These are phyloP conservation scores for Hanseniaspora valbyensis DNA, from an alignment of 805 yeast genomes.

Conservation along the genomic window DNA sequence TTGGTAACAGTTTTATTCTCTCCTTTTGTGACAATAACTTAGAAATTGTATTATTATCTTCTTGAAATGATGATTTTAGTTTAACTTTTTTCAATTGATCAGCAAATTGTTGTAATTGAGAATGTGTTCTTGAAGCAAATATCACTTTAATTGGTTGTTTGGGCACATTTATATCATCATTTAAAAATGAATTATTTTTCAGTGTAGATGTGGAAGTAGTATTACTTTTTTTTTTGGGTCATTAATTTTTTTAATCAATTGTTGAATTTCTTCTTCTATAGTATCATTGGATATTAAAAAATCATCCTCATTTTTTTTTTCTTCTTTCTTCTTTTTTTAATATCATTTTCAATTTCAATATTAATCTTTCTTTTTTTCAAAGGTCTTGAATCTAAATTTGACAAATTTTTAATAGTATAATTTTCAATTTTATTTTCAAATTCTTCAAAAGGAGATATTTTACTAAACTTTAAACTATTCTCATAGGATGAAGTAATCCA, in stretches of 20 bases:
- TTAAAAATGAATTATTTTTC: no score
- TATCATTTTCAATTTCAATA: constrained; percentile 23
- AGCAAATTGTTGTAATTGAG: constrained; percentile 73
- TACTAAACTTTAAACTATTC: constrained; percentile 23
- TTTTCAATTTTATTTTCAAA: constrained; percentile 32
- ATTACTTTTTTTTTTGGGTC: constrained; percentile 18
- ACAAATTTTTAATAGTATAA: constrained; percentile 18
- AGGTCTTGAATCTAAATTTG: constrained; percentile 11
- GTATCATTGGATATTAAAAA: constrained; percentile 25
- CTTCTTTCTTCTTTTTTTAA: constrained; percentile 19
- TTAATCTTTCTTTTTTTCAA: constrained; percentile 19
- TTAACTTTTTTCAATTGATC: constrained; percentile 53
- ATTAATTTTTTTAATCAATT: constrained; percentile 35
- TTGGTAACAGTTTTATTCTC: constrained; percentile 53
- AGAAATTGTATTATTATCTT: constrained; percentile 9
- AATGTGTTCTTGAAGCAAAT: constrained; percentile 81
- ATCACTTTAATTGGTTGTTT: constrained; percentile 39
- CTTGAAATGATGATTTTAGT: constrained; percentile 51
- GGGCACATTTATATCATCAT: no score
- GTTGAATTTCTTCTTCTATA: constrained; percentile 22
- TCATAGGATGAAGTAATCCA: constrained; percentile 47
- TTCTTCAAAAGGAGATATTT: constrained; percentile 22
- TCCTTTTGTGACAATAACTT: constrained; percentile 31
- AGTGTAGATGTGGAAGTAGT: no score
- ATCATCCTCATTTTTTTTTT: constrained; percentile 25